Percentiles rank a stretch among this genome's conserved stretches.
These are phyloP conservation scores for Lactifluus subvellereus DNA, from an alignment of 768 basidiomycete species.

Conservation along the genomic window DNA sequence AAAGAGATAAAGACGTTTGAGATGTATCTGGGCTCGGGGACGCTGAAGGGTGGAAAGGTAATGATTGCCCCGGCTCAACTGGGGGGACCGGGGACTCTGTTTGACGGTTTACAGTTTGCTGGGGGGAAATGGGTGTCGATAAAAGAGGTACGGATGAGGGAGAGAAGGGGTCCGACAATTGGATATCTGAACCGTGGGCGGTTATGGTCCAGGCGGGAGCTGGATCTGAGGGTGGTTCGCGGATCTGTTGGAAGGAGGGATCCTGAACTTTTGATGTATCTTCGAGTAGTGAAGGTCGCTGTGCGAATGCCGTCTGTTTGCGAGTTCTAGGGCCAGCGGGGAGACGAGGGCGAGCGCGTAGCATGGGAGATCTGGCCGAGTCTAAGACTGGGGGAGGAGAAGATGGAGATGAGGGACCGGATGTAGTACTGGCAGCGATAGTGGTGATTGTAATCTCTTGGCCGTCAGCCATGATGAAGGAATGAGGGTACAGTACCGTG, in stretches of 20 bases:
- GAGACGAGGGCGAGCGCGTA: conserved; percentile 17
- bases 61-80: neutral
- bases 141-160: neutral
- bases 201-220: neutral
- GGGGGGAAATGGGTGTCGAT: neutral
- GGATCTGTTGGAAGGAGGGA: neutral
- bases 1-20: neutral
- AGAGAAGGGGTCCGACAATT: neutral
- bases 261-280: neutral
- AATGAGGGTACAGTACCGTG: no score
- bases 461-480: neutral
- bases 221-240: neutral
- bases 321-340: conserved; percentile 17
- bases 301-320: neutral
- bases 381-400: neutral
- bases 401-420: neutral
- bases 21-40: neutral
- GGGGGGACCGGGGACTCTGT: neutral
- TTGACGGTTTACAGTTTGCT: neutral
- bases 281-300: neutral
- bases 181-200: neutral
- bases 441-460: neutral
- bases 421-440: neutral
- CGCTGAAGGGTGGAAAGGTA: neutral
- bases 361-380: neutral